Conservation (phyloP, 2,329 filamentous ascomycete species). For the Apiospora pterosperma region DNA sequence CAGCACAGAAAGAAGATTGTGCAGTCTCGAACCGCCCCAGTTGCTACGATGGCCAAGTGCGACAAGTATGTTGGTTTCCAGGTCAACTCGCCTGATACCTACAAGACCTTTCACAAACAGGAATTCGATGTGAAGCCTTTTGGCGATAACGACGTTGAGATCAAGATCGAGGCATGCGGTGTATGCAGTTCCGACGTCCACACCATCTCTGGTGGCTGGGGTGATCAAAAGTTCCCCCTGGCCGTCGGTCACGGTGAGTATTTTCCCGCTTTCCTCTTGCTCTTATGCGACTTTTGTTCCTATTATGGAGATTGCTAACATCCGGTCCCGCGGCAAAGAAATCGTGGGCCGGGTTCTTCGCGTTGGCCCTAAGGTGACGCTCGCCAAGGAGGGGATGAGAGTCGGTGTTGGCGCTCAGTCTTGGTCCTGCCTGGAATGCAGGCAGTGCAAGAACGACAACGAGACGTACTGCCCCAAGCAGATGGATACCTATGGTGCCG, state of each 20-base stretch:
- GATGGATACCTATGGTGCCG: slow-evolving; percentile 57
- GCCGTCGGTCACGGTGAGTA: slow-evolving; percentile 61
- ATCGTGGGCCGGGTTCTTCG: slow-evolving; percentile 67
- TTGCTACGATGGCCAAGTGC: slow-evolving; percentile 45
- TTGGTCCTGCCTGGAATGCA: slow-evolving; percentile 62
- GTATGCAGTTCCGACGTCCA: slow-evolving; percentile 72
- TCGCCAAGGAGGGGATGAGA: slow-evolving; percentile 57
- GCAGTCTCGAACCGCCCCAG: not conserved
- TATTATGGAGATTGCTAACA: not conserved
- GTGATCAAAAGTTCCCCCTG: slow-evolving; percentile 25
- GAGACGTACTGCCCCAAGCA: slow-evolving; percentile 61
- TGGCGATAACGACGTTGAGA: slow-evolving; percentile 81
- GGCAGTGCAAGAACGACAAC: slow-evolving; percentile 53
- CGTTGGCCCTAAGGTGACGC: slow-evolving; percentile 62
- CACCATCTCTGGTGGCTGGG: slow-evolving; percentile 68
- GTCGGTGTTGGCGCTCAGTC: slow-evolving; percentile 69
- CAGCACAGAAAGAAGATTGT: not conserved
- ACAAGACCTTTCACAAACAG: slow-evolving; percentile 64
- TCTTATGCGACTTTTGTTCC: no score
- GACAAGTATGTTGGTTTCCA: slow-evolving; percentile 62
- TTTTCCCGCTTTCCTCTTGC: not conserved
- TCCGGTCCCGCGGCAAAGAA: slow-evolving; percentile 34
- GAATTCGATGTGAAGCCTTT: slow-evolving; percentile 83
- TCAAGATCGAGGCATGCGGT: slow-evolving; percentile 81
- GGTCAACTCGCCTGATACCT: slow-evolving; percentile 50